Evolutionary conservation across 371 early-diverging fungal species (phyloP).

Genomic region (Rhizopus delemar): DNA sequence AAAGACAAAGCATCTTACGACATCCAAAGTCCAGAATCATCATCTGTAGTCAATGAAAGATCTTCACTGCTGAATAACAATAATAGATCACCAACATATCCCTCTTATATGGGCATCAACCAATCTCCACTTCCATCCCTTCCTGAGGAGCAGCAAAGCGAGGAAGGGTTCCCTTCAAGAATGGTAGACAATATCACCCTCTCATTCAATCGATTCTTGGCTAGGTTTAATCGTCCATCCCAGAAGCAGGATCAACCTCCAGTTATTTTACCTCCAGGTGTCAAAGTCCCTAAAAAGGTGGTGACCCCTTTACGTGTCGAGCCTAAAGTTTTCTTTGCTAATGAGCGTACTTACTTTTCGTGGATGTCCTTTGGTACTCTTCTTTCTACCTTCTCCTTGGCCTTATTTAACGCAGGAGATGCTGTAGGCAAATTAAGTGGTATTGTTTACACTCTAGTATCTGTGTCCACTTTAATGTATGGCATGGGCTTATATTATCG

Average conservation of each 20-base stretch:
- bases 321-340: conserved; percentile 99
- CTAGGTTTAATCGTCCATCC: not conserved
- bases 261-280: conserved; percentile 51
- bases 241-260: conserved; percentile 15
- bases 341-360: conserved; percentile 98
- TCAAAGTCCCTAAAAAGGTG: conserved; percentile 62
- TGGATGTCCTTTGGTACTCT: conserved; percentile 81
- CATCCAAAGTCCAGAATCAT: not conserved
- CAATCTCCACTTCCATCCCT: not conserved
- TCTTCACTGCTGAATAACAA: conserved; percentile 2
- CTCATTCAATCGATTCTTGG: conserved; percentile 1
- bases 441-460: conserved; percentile 78
- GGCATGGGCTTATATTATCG: conserved; percentile 91
- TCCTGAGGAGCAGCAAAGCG: not conserved
- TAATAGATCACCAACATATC: not conserved
- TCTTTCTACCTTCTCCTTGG: conserved; percentile 76
- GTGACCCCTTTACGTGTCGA: conserved; percentile 91
- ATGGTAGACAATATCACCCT: conserved; percentile 1
- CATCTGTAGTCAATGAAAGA: conserved; percentile 4
- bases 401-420: conserved; percentile 86
- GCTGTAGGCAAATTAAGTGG: conserved; percentile 73
- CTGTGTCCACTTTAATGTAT: conserved; percentile 85
- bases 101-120: conserved; percentile 11
- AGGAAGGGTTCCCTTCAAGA: conserved; percentile 3
- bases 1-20: conserved; percentile 8